phyloP scores from a whole-genome alignment of 768 basidiomycete species.

The Cubamyces lactineus region DNA sequence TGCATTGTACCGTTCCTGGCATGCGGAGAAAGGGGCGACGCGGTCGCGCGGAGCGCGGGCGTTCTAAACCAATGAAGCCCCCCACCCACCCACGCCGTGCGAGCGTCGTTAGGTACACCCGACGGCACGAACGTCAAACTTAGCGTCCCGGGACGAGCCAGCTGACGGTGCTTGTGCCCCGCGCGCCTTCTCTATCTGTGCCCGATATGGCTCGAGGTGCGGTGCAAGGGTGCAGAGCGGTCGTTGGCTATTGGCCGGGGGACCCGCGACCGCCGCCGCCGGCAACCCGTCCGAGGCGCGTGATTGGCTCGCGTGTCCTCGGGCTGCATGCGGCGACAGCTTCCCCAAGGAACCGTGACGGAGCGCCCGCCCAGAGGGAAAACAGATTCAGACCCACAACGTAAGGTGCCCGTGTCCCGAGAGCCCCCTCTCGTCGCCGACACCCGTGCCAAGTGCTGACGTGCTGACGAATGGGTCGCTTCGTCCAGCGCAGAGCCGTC shows the following conservation, averaged over 20 bases:
- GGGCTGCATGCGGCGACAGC: background rate
- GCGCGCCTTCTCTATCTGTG: background rate
- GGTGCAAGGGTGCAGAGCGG: no score
- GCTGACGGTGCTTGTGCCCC: background rate
- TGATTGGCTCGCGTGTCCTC: constrained; percentile 5
- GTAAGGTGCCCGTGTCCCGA: no score
- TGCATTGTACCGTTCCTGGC: background rate
- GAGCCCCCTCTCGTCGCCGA: no score
- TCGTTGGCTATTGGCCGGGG: no score
- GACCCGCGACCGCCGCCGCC: no score
- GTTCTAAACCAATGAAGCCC: constrained; percentile 1
- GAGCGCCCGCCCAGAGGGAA: constrained; percentile 14
- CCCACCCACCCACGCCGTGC: background rate
- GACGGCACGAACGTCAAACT: constrained; percentile 19
- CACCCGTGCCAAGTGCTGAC: no score
- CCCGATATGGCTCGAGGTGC: no score
- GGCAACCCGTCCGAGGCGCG: constrained; percentile 1
- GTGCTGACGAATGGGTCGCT: no score
- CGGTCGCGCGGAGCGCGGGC: background rate
- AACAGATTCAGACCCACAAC: background rate
- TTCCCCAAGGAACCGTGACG: constrained; percentile 9
- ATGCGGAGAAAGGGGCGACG: background rate
- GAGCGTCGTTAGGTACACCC: constrained; percentile 16
- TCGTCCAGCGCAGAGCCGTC: no score
- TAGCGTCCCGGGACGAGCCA: constrained; percentile 15